phyloP scores from a whole-genome alignment of 768 basidiomycete genomes.

The Wakefieldia striispora region DNA sequence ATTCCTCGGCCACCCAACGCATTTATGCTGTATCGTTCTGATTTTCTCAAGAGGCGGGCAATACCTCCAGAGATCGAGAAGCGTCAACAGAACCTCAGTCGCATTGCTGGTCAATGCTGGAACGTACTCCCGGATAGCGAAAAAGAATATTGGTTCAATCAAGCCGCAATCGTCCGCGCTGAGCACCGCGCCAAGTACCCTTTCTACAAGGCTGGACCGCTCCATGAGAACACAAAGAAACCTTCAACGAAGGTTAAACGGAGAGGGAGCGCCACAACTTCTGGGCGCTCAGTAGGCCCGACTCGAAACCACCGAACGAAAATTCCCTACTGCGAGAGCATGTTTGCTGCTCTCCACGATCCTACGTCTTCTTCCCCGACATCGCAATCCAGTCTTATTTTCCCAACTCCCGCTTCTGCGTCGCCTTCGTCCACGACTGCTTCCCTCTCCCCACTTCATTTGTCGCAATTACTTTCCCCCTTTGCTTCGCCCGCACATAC shows the following conservation, averaged over 20 bases:
- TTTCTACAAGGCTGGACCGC: slow-evolving; percentile 28
- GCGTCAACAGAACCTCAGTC: slow-evolving; percentile 54
- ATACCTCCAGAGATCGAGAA: slow-evolving; percentile 45
- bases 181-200: slow-evolving; percentile 31
- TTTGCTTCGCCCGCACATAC: slow-evolving; percentile 7
- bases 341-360: slow-evolving; percentile 11
- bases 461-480: slow-evolving; percentile 17
- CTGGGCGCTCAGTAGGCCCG: slow-evolving; percentile 36
- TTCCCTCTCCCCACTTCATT: slow-evolving; percentile 14
- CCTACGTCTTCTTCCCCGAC: slow-evolving; percentile 1
- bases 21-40: slow-evolving; percentile 56
- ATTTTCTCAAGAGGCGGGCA: slow-evolving; percentile 42
- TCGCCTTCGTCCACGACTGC: slow-evolving; percentile 5
- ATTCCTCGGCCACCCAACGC: slow-evolving; percentile 54
- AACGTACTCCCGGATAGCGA: slow-evolving; percentile 37
- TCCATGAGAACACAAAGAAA: slow-evolving; percentile 19
- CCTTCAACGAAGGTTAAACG: slow-evolving; percentile 26
- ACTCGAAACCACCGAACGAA: slow-evolving; percentile 29
- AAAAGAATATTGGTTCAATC: slow-evolving; percentile 35
- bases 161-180: slow-evolving; percentile 26
- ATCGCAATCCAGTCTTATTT: slow-evolving; percentile 1
- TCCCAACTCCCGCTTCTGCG: background rate
- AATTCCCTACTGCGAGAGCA: slow-evolving; percentile 11
- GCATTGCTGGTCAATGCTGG: slow-evolving; percentile 55
- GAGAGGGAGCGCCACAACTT: slow-evolving; percentile 33